Evolutionary conservation across 345 rosid genomes (phyloP).

Genomic region (Boechera stricta): DNA sequence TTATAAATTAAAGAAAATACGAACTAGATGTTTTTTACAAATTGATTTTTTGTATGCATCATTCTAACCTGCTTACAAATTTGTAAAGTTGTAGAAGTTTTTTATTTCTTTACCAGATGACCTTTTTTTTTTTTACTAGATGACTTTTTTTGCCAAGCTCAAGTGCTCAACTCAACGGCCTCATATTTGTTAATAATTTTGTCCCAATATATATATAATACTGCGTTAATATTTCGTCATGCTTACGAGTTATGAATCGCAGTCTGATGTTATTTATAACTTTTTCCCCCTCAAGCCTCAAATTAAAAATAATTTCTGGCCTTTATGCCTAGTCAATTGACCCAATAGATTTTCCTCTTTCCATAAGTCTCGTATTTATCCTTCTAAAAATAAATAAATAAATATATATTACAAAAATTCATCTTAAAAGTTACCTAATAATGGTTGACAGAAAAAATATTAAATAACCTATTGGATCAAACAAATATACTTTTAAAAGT

Average conservation of each 20-base stretch:
- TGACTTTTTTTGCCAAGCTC: constrained; percentile 33
- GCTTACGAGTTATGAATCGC: constrained; percentile 54
- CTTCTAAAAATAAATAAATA: neutral
- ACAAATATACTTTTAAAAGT: neutral
- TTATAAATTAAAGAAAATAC: neutral
- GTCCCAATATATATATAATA: constrained; percentile 26
- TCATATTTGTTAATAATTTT: constrained; percentile 15
- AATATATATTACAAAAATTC: neutral
- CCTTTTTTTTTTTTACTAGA: neutral
- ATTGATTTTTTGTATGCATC: neutral
- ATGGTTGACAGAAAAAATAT: neutral
- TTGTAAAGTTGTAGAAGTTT: neutral
- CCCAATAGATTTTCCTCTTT: constrained; percentile 30
- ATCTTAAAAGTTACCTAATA: neutral
- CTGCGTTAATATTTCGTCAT: constrained; percentile 67
- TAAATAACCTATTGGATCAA: neutral
- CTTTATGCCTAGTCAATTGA: constrained; percentile 36
- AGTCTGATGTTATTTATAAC: neutral
- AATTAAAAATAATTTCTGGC: constrained; percentile 18
- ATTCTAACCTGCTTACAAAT: neutral
- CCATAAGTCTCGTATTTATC: neutral
- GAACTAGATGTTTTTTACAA: neutral
- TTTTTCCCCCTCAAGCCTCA: neutral
- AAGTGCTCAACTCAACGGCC: constrained; percentile 5
- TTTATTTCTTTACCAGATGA: neutral